Evolutionary conservation across 2,329 filamentous ascomycete genomes (phyloP).

Genomic region (Aspergillus sp.): DNA sequence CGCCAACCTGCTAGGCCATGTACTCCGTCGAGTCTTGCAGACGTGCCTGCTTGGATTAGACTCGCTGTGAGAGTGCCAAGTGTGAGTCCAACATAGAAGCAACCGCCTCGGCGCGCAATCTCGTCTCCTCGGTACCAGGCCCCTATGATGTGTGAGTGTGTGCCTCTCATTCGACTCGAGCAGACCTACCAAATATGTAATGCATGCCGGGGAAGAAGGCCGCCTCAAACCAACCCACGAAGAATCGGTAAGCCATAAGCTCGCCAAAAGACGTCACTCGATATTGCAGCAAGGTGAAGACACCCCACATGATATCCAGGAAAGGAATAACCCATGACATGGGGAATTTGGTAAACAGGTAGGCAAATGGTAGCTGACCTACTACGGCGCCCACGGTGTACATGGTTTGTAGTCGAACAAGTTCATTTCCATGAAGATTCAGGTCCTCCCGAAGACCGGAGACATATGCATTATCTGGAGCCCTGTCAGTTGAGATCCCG

Average conservation of each 20-base stretch:
- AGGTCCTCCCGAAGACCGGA: slow-evolving; percentile 59
- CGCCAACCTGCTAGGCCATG: slow-evolving; percentile 55
- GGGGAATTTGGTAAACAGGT: slow-evolving; percentile 52
- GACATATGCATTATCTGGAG: slow-evolving; percentile 59
- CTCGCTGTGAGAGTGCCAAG: slow-evolving; percentile 59
- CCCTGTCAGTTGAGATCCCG: not conserved
- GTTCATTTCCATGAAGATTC: slow-evolving; percentile 56
- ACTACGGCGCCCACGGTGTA: slow-evolving; percentile 57
- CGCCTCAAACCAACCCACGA: slow-evolving; percentile 59
- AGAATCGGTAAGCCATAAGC: slow-evolving; percentile 58
- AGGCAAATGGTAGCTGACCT: slow-evolving; percentile 58
- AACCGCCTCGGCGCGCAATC: slow-evolving; percentile 54
- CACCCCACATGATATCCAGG: slow-evolving; percentile 59
- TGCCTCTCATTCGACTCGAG: not conserved
- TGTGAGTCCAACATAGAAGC: slow-evolving; percentile 58
- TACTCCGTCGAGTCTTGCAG: slow-evolving; percentile 48
- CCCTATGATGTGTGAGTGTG: slow-evolving; percentile 20
- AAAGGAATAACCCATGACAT: slow-evolving; percentile 58
- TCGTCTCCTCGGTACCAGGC: slow-evolving; percentile 58
- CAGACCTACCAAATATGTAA: slow-evolving; percentile 37
- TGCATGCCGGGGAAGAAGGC: slow-evolving; percentile 47
- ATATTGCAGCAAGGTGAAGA: slow-evolving; percentile 62
- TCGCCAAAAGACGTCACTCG: slow-evolving; percentile 56
- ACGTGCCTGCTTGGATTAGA: slow-evolving; percentile 53
- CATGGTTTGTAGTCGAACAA: slow-evolving; percentile 61